phyloP scores from a whole-genome alignment of 169 alveolate genomes.

The Nephromyces sp. region DNA sequence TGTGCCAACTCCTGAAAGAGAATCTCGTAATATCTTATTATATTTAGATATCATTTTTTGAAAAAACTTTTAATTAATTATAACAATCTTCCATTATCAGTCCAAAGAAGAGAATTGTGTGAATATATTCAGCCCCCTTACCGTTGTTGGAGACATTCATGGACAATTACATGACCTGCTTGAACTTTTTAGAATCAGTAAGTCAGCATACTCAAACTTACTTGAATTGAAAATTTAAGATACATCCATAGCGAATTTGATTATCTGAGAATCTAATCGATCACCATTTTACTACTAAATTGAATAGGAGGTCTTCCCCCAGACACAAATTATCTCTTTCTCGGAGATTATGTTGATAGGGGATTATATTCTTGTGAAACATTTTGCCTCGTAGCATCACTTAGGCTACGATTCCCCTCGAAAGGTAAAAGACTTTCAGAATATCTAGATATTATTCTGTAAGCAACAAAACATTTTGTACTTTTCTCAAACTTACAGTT shows the following conservation, averaged over 20 bases:
- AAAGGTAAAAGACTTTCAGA: slow-evolving; percentile 2
- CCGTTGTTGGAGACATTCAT: slow-evolving; percentile 94
- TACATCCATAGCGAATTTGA: background rate
- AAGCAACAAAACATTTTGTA: too few species aligned
- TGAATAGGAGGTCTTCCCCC: slow-evolving; percentile 59
- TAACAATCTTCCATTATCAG: background rate
- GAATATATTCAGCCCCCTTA: slow-evolving; percentile 76
- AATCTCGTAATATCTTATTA: background rate
- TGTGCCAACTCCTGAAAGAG: background rate
- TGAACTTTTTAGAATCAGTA: slow-evolving; percentile 78
- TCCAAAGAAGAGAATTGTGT: slow-evolving; percentile 67
- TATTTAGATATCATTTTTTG: background rate
- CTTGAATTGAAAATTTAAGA: too few species aligned
- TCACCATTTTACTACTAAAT: background rate
- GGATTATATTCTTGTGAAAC: slow-evolving; percentile 98
- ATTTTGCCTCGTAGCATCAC: slow-evolving; percentile 74
- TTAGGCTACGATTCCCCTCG: slow-evolving; percentile 7
- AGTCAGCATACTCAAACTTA: too few species aligned
- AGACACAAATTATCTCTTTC: slow-evolving; percentile 88
- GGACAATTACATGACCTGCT: slow-evolving; percentile 93
- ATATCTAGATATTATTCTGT: background rate
- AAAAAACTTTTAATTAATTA: background rate
- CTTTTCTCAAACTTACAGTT: slow-evolving; percentile 30
- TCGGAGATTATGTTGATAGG: slow-evolving; percentile 99
- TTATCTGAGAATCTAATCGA: background rate